phyloP scores from a whole-genome alignment of 768 basidiomycete genomes.

The Suillus fuscotomentosus region DNA sequence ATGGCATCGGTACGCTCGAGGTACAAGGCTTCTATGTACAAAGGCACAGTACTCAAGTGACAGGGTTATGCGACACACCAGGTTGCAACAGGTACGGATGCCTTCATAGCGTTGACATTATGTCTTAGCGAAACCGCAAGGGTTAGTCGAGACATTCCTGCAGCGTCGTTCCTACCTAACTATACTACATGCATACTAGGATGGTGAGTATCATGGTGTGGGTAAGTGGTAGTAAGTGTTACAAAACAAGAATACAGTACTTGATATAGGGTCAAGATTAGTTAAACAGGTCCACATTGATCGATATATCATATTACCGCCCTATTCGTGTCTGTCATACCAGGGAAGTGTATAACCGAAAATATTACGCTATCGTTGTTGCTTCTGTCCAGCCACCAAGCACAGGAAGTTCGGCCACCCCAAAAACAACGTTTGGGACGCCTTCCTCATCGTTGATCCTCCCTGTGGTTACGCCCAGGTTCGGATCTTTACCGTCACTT shows the following conservation, averaged over 20 bases:
- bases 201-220: neutral
- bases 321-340: neutral
- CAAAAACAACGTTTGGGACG: slow-evolving; percentile 51
- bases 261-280: neutral
- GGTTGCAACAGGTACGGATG: neutral
- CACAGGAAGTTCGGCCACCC: slow-evolving; percentile 38
- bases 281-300: neutral
- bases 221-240: neutral
- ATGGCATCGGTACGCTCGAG: neutral
- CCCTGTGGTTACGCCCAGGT: slow-evolving; percentile 14
- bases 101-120: neutral
- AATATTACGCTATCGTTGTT: neutral
- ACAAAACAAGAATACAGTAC: slow-evolving; percentile 1
- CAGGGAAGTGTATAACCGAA: neutral
- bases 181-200: neutral
- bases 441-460: slow-evolving; percentile 29
- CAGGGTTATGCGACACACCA: neutral
- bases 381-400: neutral
- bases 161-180: neutral
- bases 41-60: neutral
- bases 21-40: neutral
- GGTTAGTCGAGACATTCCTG: neutral
- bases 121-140: neutral
- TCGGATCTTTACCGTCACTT: slow-evolving; percentile 6
- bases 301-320: neutral